Percentiles rank a stretch among this genome's conserved stretches.
Evolutionary conservation across 345 rosid genomes (phyloP).

Genomic region (Populus nigra): DNA sequence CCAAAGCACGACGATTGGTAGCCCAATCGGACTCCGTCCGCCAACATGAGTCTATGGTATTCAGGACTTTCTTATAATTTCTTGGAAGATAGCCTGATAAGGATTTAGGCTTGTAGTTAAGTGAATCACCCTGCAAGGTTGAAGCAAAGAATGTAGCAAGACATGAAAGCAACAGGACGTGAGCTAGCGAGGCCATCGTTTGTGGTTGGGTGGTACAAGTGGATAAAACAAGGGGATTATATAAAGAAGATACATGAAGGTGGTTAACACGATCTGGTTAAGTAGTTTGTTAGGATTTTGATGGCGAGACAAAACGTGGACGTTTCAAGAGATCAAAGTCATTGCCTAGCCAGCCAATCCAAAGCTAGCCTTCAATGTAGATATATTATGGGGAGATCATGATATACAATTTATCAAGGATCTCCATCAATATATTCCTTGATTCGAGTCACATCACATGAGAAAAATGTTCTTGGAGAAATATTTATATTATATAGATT

Average conservation of each 20-base stretch:
- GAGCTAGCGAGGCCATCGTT: conserved; percentile 6
- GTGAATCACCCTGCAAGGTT: background rate
- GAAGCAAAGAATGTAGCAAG: background rate
- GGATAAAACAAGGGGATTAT: background rate
- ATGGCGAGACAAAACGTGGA: conserved; percentile 9
- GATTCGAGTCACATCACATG: too few species aligned
- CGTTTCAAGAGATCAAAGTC: conserved; percentile 14
- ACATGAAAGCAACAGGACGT: background rate
- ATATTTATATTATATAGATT: too few species aligned
- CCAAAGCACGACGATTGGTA: conserved; percentile 19
- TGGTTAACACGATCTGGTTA: conserved; percentile 12
- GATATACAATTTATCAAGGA: background rate
- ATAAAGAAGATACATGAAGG: background rate
- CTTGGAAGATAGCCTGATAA: conserved; percentile 11
- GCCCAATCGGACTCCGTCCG: conserved; percentile 18
- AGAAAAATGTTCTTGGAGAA: too few species aligned
- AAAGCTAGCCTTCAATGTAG: background rate
- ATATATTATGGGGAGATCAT: background rate
- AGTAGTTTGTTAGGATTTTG: background rate
- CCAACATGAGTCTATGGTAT: conserved; percentile 30
- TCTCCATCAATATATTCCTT: too few species aligned
- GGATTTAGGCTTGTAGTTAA: conserved; percentile 3
- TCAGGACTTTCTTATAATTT: background rate
- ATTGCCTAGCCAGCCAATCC: background rate
- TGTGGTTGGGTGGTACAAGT: background rate